Conservation (phyloP, 2,329 filamentous ascomycete species). For the Aspergillus sp. region DNA sequence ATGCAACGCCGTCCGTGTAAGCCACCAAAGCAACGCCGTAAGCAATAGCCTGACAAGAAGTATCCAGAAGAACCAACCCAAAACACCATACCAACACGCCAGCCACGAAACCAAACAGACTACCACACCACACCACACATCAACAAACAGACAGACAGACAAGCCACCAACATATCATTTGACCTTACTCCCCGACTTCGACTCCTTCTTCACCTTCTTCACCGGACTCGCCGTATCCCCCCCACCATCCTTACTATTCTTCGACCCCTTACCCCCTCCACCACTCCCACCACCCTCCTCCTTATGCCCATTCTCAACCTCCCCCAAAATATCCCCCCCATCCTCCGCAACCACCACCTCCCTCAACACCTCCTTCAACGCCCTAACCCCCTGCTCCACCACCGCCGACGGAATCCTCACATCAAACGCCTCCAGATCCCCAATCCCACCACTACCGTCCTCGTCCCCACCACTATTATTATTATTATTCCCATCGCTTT, state of each 20-base stretch:
- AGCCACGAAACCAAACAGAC: neutral
- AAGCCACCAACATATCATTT: conserved; percentile 14
- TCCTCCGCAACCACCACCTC: conserved; percentile 50
- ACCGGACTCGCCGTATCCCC: conserved; percentile 20
- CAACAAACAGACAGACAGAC: neutral
- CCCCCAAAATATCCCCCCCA: conserved; percentile 15
- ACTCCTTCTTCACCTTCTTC: conserved; percentile 30
- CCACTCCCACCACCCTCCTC: conserved; percentile 4
- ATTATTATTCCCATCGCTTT: conserved; percentile 24
- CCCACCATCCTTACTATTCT: neutral
- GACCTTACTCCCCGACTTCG: conserved; percentile 23
- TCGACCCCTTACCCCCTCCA: conserved; percentile 1
- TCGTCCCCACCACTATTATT: neutral
- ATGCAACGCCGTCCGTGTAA: too few relatives aligned
- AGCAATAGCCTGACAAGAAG: too few relatives aligned
- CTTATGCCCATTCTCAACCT: conserved; percentile 9
- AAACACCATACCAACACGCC: neutral
- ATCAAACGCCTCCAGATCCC: conserved; percentile 43
- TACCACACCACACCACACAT: too few relatives aligned
- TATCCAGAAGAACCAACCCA: too few relatives aligned
- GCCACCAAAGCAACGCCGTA: too few relatives aligned
- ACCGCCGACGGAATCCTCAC: conserved; percentile 53
- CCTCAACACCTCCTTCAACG: conserved; percentile 55
- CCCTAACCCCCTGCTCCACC: conserved; percentile 53
- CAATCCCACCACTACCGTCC: conserved; percentile 16